Base-by-base conservation (phyloP, 345 rosid genomes). In the Noccaea bulbosa region DNA sequence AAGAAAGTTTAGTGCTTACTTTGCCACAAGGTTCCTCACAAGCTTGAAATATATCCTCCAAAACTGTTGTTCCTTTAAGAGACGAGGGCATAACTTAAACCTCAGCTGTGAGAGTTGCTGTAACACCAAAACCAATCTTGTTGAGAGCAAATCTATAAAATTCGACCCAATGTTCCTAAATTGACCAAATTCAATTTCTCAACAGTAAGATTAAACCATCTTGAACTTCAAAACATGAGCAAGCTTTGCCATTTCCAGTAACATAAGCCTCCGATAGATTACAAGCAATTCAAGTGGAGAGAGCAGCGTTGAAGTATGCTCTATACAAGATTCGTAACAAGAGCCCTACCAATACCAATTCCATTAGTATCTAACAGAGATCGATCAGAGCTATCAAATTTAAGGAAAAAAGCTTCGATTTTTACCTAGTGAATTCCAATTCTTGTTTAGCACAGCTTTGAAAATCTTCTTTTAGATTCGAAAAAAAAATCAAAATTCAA, bases 71-170 rank as follows among this genome's bases (percentile, higher is more conserved):
- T 93, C 98, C 83, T 91, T 89, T 88, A 91, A 72, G 54, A 78
- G 60, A 65, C 88, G 69, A 15, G 97, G 98, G 65, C 96, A 93
- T 48, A 85, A 74, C 84, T 74, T 79, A 61, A 87, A 93, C 78
- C 98, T 85, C 61, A 93, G 83, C 61, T 86, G 87, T 15, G 96
- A 75, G 63, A 93, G 88, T 80, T 91, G 96, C 98, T 91, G 79
- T 11, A 64, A 70, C 15, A 17, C 47, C 46, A 39, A 39, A 62
- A 62, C 8, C 7, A 62, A 32, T 63, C 70, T 62, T 69, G 39
- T 52, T 16, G 9, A 30, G 7, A 65, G 27, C 61, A 48, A 45
- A 37, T 49, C 62, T 37, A 9, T 2, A 17, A 8, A 7, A 32
- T 16, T 32, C 11, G 1, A 53, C 51, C 1, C 6, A 41, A 1